Evolutionary conservation across 1,284 basidiomycete genomes (phyloP).

Genomic region (Puccinia hordei): DNA sequence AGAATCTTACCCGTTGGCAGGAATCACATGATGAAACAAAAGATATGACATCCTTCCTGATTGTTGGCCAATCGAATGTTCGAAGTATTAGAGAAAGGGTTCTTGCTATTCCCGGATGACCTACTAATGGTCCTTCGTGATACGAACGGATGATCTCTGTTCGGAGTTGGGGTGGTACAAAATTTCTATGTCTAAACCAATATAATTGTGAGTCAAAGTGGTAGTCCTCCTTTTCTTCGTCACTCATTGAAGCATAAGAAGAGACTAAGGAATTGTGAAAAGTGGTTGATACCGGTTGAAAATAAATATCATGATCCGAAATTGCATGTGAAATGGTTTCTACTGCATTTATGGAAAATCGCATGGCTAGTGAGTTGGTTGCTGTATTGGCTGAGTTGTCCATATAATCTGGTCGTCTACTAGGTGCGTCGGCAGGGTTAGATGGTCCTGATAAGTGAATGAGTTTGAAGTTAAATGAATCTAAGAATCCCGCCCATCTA

Average conservation of each 20-base stretch:
- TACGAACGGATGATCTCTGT: background rate
- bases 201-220: background rate
- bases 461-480: too few relatives aligned
- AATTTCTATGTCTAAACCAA: background rate
- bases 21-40: background rate
- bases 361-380: too few relatives aligned
- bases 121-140: background rate
- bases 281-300: too few relatives aligned
- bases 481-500: conserved; percentile 3
- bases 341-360: too few relatives aligned
- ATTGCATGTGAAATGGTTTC: too few relatives aligned
- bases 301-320: too few relatives aligned
- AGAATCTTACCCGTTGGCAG: background rate
- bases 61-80: background rate
- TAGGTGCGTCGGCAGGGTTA: conserved; percentile 20
- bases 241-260: too few relatives aligned
- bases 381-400: too few relatives aligned
- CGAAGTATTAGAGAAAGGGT: background rate
- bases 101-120: background rate
- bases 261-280: too few relatives aligned
- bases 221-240: background rate
- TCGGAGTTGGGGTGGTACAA: background rate
- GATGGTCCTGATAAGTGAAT: too few relatives aligned
- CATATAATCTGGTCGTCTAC: background rate
- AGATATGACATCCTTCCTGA: background rate